Evolutionary conservation across 257 asterid species (phyloP).

Genomic region (Solanum okadae): DNA sequence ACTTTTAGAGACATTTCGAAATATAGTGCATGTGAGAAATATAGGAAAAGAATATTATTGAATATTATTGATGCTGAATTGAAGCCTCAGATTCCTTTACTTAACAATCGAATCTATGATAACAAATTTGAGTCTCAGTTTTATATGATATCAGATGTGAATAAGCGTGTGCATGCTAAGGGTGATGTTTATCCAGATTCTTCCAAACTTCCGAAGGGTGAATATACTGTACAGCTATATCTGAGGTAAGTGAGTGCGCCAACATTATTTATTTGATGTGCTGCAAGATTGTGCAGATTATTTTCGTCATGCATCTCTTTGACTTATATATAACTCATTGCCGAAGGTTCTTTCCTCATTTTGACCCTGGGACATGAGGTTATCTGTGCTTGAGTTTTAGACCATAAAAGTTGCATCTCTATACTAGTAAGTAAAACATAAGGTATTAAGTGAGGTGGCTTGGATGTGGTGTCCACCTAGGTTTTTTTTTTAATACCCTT

Average conservation of each 20-base stretch:
- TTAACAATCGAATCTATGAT: too few relatives aligned
- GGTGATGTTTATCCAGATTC: constrained; percentile 92
- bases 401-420: neutral
- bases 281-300: neutral
- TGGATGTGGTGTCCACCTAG: neutral
- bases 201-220: constrained; percentile 91
- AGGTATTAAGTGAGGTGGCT: neutral
- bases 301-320: neutral
- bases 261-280: neutral
- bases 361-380: neutral
- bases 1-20: neutral
- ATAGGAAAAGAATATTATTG: too few relatives aligned
- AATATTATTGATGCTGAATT: too few relatives aligned
- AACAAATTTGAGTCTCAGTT: too few relatives aligned
- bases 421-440: neutral
- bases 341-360: neutral
- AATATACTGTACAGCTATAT: constrained; percentile 72
- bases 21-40: too few relatives aligned
- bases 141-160: too few relatives aligned
- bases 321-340: neutral
- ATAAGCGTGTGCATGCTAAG: constrained; percentile 81
- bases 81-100: too few relatives aligned
- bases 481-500: neutral
- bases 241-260: constrained; percentile 38
- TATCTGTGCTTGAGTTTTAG: neutral